Evolutionary conservation across 129 eudicot species (phyloP).

Genomic region (Scalesia atractyloides): DNA sequence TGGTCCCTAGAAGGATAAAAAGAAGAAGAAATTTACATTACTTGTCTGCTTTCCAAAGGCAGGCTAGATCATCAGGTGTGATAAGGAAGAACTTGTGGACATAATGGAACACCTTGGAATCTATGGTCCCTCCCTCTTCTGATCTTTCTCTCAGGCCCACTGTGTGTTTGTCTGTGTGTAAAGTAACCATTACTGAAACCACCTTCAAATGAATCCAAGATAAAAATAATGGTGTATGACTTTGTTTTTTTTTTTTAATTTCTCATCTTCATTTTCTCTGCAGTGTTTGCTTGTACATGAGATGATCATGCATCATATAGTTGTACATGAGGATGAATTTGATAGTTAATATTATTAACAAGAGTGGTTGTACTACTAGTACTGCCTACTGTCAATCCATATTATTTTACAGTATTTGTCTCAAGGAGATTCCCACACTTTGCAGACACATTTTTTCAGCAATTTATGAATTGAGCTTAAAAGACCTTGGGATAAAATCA

Average conservation of each 20-base stretch:
- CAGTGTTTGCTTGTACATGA: constrained; percentile 26
- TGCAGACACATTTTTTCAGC: constrained; percentile 12
- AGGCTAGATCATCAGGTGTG: constrained; percentile 38
- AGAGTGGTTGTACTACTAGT: constrained; percentile 14
- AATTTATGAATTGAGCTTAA: constrained; percentile 26
- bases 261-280: background rate
- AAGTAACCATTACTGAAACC: constrained; percentile 37
- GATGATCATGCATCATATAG: background rate
- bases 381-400: constrained; percentile 13
- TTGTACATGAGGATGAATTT: background rate
- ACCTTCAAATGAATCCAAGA: constrained; percentile 32
- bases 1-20: constrained; percentile 26
- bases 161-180: constrained; percentile 38
- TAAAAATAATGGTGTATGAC: background rate
- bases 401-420: constrained; percentile 34
- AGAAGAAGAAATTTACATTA: constrained; percentile 23
- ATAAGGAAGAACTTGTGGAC: constrained; percentile 39
- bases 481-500: constrained; percentile 16
- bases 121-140: constrained; percentile 40
- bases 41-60: constrained; percentile 37
- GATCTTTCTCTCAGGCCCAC: constrained; percentile 31
- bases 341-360: constrained; percentile 6
- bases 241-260: background rate
- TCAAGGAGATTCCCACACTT: constrained; percentile 33
- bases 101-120: constrained; percentile 36